Conservation (phyloP, 2,329 filamentous ascomycete species). For the Xylaria sp. region DNA sequence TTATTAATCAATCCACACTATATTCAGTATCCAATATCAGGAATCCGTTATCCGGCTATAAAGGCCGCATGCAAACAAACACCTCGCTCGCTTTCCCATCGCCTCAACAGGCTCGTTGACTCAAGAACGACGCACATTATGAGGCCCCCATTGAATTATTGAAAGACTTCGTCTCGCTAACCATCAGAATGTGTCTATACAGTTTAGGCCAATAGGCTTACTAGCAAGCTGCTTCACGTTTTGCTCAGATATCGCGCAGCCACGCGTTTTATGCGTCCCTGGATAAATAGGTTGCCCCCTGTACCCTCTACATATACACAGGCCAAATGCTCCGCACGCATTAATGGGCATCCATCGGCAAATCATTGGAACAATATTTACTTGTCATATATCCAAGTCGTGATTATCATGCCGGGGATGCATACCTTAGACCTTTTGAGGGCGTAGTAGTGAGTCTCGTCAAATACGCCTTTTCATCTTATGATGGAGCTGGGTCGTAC, state of each 20-base stretch:
- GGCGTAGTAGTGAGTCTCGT: neutral
- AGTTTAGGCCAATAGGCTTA: neutral
- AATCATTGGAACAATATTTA: neutral
- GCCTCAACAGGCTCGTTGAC: neutral
- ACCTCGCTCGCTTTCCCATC: neutral
- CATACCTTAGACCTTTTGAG: neutral
- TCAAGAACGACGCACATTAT: neutral
- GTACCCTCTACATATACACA: neutral
- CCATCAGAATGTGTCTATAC: too few relatives aligned
- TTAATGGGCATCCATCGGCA: constrained; percentile 7
- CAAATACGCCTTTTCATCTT: too few relatives aligned
- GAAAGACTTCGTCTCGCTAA: neutral
- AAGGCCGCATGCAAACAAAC: neutral
- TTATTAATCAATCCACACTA: constrained; percentile 17
- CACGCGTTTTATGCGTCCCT: neutral
- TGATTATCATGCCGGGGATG: neutral
- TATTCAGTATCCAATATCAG: neutral
- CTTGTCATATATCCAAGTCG: neutral
- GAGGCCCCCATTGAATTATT: neutral
- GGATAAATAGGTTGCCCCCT: constrained; percentile 23
- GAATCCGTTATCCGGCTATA: constrained; percentile 27
- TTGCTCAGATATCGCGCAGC: neutral
- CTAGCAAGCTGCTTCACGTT: neutral
- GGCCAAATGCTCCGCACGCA: neutral
- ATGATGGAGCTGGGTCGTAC: too few relatives aligned